Evolutionary conservation across 257 asterid species (phyloP).

Genomic region (Scutellaria minor): DNA sequence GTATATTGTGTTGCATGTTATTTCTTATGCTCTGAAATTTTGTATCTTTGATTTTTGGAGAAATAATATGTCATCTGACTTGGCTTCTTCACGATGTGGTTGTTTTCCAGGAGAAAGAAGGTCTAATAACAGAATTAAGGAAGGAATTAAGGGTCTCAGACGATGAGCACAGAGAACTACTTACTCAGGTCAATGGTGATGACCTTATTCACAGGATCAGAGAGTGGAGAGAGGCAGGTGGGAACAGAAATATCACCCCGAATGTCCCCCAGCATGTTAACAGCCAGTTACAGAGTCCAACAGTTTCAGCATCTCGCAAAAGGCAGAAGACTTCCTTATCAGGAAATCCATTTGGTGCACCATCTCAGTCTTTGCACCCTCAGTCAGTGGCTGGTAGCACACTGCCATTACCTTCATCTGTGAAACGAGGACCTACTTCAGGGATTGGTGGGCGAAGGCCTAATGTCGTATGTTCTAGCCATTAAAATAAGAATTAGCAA

Average conservation of each 20-base stretch:
- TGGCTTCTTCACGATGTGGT: constrained; percentile 21
- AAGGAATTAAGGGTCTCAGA: constrained; percentile 97
- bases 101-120: constrained; percentile 86
- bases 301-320: constrained; percentile 77
- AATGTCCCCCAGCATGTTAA: constrained; percentile 57
- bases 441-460: constrained; percentile 69
- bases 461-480: constrained; percentile 55
- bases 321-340: constrained; percentile 66
- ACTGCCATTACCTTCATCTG: constrained; percentile 51
- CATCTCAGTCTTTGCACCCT: constrained; percentile 55
- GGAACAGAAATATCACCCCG: constrained; percentile 48
- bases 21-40: constrained; percentile 24
- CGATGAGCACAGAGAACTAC: constrained; percentile 91
- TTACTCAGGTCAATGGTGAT: constrained; percentile 84
- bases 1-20: constrained; percentile 46
- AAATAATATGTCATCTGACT: constrained; percentile 11
- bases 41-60: constrained; percentile 18
- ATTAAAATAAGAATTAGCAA: constrained; percentile 24
- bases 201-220: constrained; percentile 85
- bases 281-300: constrained; percentile 73
- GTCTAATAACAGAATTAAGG: constrained; percentile 91
- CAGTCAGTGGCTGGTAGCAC: constrained; percentile 52
- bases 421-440: constrained; percentile 61
- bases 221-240: constrained; percentile 96
- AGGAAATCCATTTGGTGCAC: constrained; percentile 55